Percentiles rank a stretch among this genome's conserved stretches.
phyloP scores from a whole-genome alignment of 163 green algal species.

The Chlamydomonas reinhardtii region DNA sequence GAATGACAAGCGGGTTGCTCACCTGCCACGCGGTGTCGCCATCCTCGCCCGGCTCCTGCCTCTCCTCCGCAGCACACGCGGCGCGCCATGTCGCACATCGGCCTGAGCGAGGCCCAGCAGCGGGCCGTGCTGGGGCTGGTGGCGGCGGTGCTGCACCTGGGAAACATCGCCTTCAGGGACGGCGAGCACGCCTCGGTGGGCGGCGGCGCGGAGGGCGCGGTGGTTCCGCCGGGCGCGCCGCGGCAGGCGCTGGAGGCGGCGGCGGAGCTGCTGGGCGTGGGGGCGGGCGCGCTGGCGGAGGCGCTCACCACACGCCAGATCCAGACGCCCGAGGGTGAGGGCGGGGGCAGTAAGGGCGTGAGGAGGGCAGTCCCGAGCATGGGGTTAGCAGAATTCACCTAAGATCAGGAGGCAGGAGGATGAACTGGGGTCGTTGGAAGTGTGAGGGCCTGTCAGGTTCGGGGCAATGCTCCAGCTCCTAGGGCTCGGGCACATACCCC shows the following conservation, averaged over 20 bases:
- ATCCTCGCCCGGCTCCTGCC: no score
- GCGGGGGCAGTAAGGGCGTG: no score
- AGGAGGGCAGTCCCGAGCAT: no score
- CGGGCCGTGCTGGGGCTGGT: constrained; percentile 84
- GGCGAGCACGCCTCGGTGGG: background rate
- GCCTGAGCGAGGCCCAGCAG: constrained; percentile 82
- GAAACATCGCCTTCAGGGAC: constrained; percentile 90
- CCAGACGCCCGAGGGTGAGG: constrained; percentile 82
- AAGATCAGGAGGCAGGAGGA: no score
- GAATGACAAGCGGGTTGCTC: no score
- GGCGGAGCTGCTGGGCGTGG: constrained; percentile 82
- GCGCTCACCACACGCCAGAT: constrained; percentile 89
- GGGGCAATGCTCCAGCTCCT: no score
- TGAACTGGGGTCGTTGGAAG: no score
- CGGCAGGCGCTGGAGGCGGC: constrained; percentile 34
- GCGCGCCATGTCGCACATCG: constrained; percentile 92
- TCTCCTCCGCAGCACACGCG: constrained; percentile 75
- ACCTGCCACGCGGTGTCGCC: no score
- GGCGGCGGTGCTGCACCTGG: constrained; percentile 95
- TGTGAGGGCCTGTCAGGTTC: no score
- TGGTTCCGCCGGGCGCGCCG: background rate
- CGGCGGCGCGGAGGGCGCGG: constrained; percentile 14
- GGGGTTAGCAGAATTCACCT: no score
- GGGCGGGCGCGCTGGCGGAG: constrained; percentile 73
- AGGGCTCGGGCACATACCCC: no score